A percentile compares a stretch with the other conserved stretches of the same genome.
These are phyloP conservation scores for Gliomastix tumulicola DNA, from an alignment of 2,329 filamentous ascomycete species.

Conservation along the genomic window DNA sequence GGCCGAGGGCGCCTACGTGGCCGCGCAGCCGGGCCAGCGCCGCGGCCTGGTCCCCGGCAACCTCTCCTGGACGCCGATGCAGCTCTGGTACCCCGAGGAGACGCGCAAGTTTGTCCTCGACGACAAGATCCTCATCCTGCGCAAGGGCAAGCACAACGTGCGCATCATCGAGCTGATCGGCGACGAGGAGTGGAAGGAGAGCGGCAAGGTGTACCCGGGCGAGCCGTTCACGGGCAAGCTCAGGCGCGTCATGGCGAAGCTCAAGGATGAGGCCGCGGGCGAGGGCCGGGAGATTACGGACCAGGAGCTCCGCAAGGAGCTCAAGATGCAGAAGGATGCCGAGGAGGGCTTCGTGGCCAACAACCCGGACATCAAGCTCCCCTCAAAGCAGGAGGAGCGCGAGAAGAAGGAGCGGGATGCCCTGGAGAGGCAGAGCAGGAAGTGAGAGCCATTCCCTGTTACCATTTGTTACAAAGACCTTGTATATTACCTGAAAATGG, in stretches of 20 bases:
- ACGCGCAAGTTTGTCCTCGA: constrained; percentile 56
- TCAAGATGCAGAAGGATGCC: constrained; percentile 13
- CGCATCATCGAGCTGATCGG: constrained; percentile 52
- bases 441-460: too few relatives aligned
- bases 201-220: constrained; percentile 45
- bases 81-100: constrained; percentile 48
- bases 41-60: constrained; percentile 38
- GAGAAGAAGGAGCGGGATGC: constrained; percentile 9
- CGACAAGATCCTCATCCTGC: constrained; percentile 49
- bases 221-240: constrained; percentile 41
- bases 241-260: constrained; percentile 30
- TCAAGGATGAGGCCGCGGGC: constrained; percentile 25
- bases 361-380: constrained; percentile 32
- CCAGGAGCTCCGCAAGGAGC: constrained; percentile 16
- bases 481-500: too few relatives aligned
- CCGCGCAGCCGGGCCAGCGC: constrained; percentile 36
- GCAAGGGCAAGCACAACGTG: constrained; percentile 57
- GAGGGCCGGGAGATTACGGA: constrained; percentile 17
- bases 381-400: constrained; percentile 24
- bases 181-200: constrained; percentile 44
- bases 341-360: constrained; percentile 20
- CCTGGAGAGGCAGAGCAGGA: too few relatives aligned
- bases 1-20: constrained; percentile 54
- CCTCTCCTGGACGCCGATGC: constrained; percentile 56
- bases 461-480: too few relatives aligned